phyloP scores from a whole-genome alignment of 352 stramenopile genomes.

The Globisporangium paddicum region DNA sequence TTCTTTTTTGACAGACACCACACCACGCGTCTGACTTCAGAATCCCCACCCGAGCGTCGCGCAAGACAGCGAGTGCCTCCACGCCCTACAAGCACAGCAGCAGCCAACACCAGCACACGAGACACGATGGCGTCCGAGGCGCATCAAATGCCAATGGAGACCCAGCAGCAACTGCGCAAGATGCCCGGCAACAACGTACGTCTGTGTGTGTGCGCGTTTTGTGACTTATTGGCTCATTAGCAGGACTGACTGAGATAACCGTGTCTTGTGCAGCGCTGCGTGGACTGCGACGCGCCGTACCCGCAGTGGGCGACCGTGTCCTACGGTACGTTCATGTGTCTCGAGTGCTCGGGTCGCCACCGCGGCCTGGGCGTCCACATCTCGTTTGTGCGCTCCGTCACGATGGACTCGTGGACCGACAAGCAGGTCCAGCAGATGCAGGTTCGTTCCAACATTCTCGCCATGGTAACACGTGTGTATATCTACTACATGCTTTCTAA shows the following conservation, averaged over 20 bases:
- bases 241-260: conserved; percentile 2
- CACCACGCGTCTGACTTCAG: conserved; percentile 1
- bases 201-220: too few species aligned
- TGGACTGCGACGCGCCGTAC: conserved; percentile 93
- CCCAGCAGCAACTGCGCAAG: conserved; percentile 79
- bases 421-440: conserved; percentile 86
- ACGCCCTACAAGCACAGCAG: not conserved
- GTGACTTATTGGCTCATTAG: too few species aligned
- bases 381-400: conserved; percentile 88
- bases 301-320: conserved; percentile 93
- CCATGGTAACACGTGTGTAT: not conserved
- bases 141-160: conserved; percentile 83
- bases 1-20: not conserved
- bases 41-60: not conserved
- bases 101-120: not conserved
- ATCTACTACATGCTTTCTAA: not conserved
- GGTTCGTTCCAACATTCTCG: conserved; percentile 14
- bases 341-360: conserved; percentile 93
- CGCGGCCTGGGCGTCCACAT: conserved; percentile 91
- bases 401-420: conserved; percentile 87
- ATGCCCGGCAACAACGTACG: conserved; percentile 82
- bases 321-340: conserved; percentile 95
- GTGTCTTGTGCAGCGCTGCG: conserved; percentile 77
- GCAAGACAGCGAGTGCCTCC: conserved; percentile 1
- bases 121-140: conserved; percentile 27